Percentiles rank a stretch among this genome's conserved stretches.
Evolutionary conservation across 1,284 basidiomycete genomes (phyloP).

Genomic region (Austroboletus rostrupii): DNA sequence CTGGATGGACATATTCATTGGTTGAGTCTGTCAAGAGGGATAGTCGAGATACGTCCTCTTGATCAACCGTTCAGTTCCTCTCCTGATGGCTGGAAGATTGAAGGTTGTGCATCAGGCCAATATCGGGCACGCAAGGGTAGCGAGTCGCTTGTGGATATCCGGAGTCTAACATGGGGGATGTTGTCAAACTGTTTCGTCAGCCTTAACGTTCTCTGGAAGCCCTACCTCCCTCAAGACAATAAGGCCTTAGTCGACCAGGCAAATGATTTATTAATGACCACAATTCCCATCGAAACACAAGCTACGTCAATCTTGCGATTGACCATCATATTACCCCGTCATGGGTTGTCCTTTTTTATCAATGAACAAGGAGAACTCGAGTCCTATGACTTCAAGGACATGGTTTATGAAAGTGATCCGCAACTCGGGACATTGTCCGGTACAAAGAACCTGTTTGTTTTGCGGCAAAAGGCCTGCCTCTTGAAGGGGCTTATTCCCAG

Average conservation of each 20-base stretch:
- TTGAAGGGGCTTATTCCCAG: neutral
- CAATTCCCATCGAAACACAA: neutral
- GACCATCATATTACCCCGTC: slow-evolving; percentile 40
- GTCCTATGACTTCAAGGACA: neutral
- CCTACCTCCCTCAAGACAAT: no score
- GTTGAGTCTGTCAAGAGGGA: slow-evolving; percentile 25
- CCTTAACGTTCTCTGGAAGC: no score
- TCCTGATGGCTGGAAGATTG: slow-evolving; percentile 7
- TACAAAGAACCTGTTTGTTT: neutral
- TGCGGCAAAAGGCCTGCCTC: neutral
- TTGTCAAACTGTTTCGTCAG: slow-evolving; percentile 20
- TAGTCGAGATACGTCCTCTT: slow-evolving; percentile 35
- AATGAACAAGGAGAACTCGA: neutral
- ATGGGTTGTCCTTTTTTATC: neutral
- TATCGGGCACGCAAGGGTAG: slow-evolving; percentile 13
- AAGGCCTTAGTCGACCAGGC: no score
- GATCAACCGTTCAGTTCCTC: slow-evolving; percentile 15
- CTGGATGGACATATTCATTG: slow-evolving; percentile 34
- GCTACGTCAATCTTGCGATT: slow-evolving; percentile 2
- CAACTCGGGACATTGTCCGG: neutral
- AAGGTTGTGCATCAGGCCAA: neutral
- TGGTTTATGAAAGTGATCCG: neutral
- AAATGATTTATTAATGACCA: slow-evolving; percentile 28
- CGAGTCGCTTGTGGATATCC: slow-evolving; percentile 24
- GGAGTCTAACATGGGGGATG: slow-evolving; percentile 27